Conservation (phyloP, 2,329 filamentous ascomycete species). For the Curvularia lunata region DNA sequence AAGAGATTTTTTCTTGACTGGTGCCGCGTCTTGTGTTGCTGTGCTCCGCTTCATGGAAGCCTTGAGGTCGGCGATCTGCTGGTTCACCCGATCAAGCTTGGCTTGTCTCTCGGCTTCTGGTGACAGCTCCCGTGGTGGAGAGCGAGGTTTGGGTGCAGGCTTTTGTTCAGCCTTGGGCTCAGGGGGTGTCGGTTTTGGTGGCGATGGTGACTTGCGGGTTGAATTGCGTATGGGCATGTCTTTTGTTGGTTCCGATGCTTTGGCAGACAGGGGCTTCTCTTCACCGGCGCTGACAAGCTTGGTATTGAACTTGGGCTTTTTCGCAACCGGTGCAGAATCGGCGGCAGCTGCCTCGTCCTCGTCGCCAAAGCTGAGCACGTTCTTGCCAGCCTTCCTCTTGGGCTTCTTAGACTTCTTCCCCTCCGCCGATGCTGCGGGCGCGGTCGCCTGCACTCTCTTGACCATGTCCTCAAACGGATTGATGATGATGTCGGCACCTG, state of each 20-base stretch:
- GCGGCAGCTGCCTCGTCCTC: slow-evolving; percentile 63
- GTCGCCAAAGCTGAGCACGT: slow-evolving; percentile 78
- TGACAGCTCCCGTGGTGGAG: slow-evolving; percentile 49
- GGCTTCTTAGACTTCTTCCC: slow-evolving; percentile 56
- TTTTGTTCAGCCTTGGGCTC: slow-evolving; percentile 29
- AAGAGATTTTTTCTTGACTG: slow-evolving; percentile 62
- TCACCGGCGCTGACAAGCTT: slow-evolving; percentile 65
- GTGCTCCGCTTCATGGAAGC: slow-evolving; percentile 76
- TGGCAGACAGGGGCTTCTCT: slow-evolving; percentile 44
- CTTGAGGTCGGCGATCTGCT: slow-evolving; percentile 80
- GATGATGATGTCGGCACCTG: slow-evolving; percentile 73
- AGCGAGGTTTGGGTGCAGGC: slow-evolving; percentile 24
- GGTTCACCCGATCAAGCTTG: slow-evolving; percentile 73
- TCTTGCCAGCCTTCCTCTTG: slow-evolving; percentile 77
- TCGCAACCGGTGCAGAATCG: slow-evolving; percentile 65
- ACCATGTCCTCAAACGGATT: slow-evolving; percentile 86
- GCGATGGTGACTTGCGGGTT: slow-evolving; percentile 32
- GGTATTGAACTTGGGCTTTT: slow-evolving; percentile 81
- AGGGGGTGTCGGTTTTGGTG: slow-evolving; percentile 30
- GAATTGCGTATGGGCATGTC: slow-evolving; percentile 45
- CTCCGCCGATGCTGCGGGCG: slow-evolving; percentile 56
- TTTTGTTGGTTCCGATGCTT: slow-evolving; percentile 43
- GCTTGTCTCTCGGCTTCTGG: slow-evolving; percentile 47
- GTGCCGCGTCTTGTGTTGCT: slow-evolving; percentile 37
- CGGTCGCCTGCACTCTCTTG: slow-evolving; percentile 66